Base-by-base conservation (phyloP, 306 rosid genomes). In the Prosopis cineraria region DNA sequence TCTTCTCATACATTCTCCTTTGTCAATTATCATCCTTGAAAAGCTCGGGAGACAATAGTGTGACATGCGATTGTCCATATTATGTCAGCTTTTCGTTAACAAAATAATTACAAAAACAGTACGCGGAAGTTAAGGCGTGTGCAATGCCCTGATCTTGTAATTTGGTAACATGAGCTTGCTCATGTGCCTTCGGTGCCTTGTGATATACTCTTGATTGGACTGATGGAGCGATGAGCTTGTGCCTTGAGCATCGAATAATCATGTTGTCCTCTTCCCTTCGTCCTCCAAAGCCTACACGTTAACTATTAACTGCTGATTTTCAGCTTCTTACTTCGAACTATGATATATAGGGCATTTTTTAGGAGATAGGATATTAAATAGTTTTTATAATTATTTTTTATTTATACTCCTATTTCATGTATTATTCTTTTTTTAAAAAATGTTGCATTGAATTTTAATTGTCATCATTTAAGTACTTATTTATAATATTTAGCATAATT, bases 41-140 rank as follows among this genome's bases (percentile, higher is more conserved):
- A 66, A 44, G 72, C 30, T 63, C 58, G 39, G 58, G 79, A 27
- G 68, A 81, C 40, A 81, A 27, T 29, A 19, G 13, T 56, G 53
- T 64, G 67, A 9, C 79, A 74, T 74, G 59, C 20, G 12, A 33
- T 33, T 62, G 39, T 52, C 58, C 39, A 44, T 58, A 47, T 59
- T 58, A 68, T n/a, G 48, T 59, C 65, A 50, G 8, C 53, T 76
- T 79, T 53, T 67, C 62, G 75, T 82, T 79, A 47, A 74, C 78
- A 41, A 74, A 45, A 79, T 75, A 64, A 34, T 36, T 64, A 34
- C 45, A 19, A n/a, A 64, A 64, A 19, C 44, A 34, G 69, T 34
- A 34, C n/a, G 16, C 44, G 19, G 69, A 64, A 19, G 29, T 34
- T 34, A 34, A 34, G 69, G 69, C 69, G 24, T 34, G 39, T 31